These are phyloP conservation scores for Arxiozyma slooffiae DNA, from an alignment of 1,139 yeast species.

Conservation along the genomic window DNA sequence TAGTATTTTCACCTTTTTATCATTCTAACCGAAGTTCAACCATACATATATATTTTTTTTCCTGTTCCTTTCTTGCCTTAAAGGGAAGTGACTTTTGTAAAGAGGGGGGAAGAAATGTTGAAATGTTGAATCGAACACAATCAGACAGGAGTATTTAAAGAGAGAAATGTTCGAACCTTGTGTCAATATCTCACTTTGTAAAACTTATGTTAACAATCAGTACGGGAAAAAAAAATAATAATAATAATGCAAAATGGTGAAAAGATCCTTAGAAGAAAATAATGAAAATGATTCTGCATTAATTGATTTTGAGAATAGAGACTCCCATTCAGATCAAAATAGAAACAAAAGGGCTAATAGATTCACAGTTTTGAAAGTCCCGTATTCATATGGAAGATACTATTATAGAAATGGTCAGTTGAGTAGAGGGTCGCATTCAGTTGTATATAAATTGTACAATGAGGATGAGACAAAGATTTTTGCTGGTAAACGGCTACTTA, in stretches of 20 bases:
- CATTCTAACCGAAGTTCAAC: no score
- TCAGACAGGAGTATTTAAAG: no score
- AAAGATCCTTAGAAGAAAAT: slow-evolving; percentile 2
- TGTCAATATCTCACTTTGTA: no score
- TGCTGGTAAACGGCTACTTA: slow-evolving; percentile 4
- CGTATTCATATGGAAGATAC: slow-evolving; percentile 1
- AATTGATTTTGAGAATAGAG: not conserved
- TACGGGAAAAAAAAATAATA: no score
- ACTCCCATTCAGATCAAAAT: not conserved
- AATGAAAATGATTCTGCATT: not conserved
- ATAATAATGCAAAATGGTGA: not conserved
- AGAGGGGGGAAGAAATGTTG: no score
- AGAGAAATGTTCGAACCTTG: no score
- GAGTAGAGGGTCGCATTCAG: slow-evolving; percentile 5
- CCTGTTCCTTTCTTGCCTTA: no score
- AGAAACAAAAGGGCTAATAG: slow-evolving; percentile 1
- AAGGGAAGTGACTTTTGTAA: no score
- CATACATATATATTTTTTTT: no score
- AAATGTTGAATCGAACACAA: no score
- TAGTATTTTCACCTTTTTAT: no score
- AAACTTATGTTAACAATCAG: no score
- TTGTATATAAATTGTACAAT: slow-evolving; percentile 3
- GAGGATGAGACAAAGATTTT: slow-evolving; percentile 1
- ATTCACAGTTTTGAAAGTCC: slow-evolving; percentile 1
- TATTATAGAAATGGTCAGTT: slow-evolving; percentile 3